Conservation (phyloP, 805 yeast genomes). For the Cyberlindnera lachancei region DNA sequence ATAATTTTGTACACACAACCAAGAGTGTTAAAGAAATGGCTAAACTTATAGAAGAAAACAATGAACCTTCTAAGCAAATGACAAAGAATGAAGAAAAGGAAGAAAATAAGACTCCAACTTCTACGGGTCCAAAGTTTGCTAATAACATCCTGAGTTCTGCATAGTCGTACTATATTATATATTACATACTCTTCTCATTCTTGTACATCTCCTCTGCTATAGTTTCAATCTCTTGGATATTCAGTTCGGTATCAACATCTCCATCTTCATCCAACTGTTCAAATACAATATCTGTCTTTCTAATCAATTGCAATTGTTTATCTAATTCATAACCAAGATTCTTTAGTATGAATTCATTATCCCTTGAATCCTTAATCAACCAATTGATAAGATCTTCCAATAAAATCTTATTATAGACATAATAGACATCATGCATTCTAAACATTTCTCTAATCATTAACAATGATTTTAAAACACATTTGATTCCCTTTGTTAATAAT, state of each 20-base stretch:
- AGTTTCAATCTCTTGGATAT: slow-evolving; percentile 47
- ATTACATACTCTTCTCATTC: neutral
- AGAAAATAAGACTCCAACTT: slow-evolving; percentile 6
- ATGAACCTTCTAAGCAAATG: too few species aligned
- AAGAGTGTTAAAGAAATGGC: slow-evolving; percentile 1
- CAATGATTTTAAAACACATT: slow-evolving; percentile 52
- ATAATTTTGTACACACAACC: slow-evolving; percentile 6
- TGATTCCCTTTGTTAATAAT: slow-evolving; percentile 60
- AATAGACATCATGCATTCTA: slow-evolving; percentile 76
- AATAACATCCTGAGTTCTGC: slow-evolving; percentile 19
- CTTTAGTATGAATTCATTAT: slow-evolving; percentile 52
- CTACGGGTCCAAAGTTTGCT: slow-evolving; percentile 19
- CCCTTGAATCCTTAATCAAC: slow-evolving; percentile 50
- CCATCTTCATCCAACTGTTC: slow-evolving; percentile 42
- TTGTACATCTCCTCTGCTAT: slow-evolving; percentile 45
- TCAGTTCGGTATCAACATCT: slow-evolving; percentile 34
- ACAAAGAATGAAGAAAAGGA: too few species aligned
- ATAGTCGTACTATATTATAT: slow-evolving; percentile 2
- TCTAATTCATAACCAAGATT: slow-evolving; percentile 59
- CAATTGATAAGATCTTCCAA: slow-evolving; percentile 73
- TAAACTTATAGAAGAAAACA: slow-evolving; percentile 1
- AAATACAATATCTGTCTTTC: slow-evolving; percentile 44
- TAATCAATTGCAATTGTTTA: slow-evolving; percentile 31
- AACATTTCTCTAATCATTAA: slow-evolving; percentile 64
- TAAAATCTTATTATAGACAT: slow-evolving; percentile 73